phyloP scores from a whole-genome alignment of 139 green algal species.

The Ostreobium quekettii region DNA sequence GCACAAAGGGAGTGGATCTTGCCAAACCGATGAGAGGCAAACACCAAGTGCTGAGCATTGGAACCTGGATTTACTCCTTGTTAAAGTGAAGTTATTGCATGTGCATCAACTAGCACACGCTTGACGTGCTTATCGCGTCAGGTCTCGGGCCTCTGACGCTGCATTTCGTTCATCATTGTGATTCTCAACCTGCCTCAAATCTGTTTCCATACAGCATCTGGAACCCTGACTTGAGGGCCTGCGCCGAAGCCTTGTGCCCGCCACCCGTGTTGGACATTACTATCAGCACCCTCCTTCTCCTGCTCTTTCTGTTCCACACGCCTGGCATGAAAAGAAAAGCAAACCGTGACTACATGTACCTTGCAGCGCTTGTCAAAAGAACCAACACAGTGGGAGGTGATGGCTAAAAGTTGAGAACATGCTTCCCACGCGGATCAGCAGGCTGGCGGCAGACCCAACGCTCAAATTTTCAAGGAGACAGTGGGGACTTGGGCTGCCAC shows the following conservation, averaged over 20 bases:
- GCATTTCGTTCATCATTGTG: no score
- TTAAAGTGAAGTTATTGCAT: no score
- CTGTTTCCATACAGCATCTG: conserved; percentile 72
- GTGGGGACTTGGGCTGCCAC: neutral
- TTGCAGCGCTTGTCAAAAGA: conserved; percentile 4
- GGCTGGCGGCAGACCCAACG: neutral
- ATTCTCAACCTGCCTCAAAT: conserved; percentile 48
- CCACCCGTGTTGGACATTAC: conserved; percentile 94
- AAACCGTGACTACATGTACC: no score
- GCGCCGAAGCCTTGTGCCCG: conserved; percentile 83
- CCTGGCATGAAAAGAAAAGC: no score
- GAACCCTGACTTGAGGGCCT: conserved; percentile 83
- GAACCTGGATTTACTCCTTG: no score
- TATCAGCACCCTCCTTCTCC: conserved; percentile 69
- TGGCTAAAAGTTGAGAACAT: neutral
- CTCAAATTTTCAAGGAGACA: neutral
- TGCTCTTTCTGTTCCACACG: neutral
- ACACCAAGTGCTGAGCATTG: no score
- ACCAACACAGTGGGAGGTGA: neutral
- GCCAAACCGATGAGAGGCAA: no score
- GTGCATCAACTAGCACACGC: no score
- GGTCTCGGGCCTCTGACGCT: no score
- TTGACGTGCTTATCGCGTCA: no score
- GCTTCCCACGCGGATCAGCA: neutral
- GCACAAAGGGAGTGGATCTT: no score